Conservation (phyloP, 441 rosid genomes). For the Manihot esculenta region DNA sequence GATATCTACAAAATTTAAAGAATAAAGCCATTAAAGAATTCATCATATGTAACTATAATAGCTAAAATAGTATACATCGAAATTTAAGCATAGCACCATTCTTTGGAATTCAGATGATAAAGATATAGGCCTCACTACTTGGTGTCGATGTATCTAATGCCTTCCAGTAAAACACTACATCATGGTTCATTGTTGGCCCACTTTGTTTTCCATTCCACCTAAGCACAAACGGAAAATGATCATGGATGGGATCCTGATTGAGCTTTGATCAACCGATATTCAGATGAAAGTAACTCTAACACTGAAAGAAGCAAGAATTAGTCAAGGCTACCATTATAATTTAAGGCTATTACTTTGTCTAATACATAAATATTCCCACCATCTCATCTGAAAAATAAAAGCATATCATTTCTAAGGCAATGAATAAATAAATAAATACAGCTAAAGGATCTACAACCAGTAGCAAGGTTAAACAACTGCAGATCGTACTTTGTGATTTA, state of each 20-base stretch:
- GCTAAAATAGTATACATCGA: conserved; percentile 11
- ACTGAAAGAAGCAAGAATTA: conserved; percentile 44
- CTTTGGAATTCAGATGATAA: conserved; percentile 96
- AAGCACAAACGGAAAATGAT: conserved; percentile 88
- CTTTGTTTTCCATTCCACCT: conserved; percentile 96
- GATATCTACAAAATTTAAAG: conserved; percentile 48
- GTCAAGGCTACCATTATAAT: conserved; percentile 21
- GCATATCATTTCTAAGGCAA: background rate
- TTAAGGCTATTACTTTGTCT: background rate
- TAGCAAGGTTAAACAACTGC: conserved; percentile 92
- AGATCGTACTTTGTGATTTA: conserved; percentile 92
- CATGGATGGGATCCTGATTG: conserved; percentile 71
- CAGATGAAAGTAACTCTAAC: conserved; percentile 97
- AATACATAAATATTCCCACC: conserved; percentile 4
- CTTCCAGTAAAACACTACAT: conserved; percentile 86
- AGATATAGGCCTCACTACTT: conserved; percentile 88
- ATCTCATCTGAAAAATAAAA: conserved; percentile 16
- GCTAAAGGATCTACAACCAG: conserved; percentile 45
- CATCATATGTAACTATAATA: conserved; percentile 9
- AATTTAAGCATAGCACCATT: conserved; percentile 46
- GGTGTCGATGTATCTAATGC: conserved; percentile 78
- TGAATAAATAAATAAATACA: conserved; percentile 1
- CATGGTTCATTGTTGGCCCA: conserved; percentile 93
- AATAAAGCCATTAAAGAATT: conserved; percentile 9
- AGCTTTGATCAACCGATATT: conserved; percentile 90